phyloP scores from a whole-genome alignment of 768 basidiomycete species.

The Dioszegia crocea region DNA sequence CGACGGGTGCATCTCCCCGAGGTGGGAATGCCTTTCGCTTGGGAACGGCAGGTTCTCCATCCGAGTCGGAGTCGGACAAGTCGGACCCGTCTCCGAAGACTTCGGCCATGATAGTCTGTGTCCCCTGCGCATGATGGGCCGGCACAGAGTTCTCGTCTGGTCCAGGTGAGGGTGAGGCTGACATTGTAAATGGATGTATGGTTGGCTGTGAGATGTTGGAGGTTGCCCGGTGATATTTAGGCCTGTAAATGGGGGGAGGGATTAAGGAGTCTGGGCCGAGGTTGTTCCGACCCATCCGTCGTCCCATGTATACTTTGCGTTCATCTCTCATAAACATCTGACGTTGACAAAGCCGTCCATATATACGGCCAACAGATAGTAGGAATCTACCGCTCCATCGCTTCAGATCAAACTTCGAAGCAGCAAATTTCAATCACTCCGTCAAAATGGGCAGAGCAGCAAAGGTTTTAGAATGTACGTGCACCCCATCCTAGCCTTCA shows the following conservation, averaged over 20 bases:
- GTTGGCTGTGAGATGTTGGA: too few species aligned
- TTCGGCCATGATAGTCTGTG: slow-evolving; percentile 17
- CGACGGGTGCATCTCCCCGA: slow-evolving; percentile 50
- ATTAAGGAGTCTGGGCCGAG: not conserved
- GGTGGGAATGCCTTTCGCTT: slow-evolving; percentile 16
- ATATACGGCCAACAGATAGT: too few species aligned
- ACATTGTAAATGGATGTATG: slow-evolving; percentile 52
- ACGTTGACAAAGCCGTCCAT: too few species aligned
- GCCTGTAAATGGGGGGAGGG: not conserved
- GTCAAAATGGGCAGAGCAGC: slow-evolving; percentile 13
- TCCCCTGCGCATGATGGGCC: not conserved
- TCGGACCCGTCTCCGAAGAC: slow-evolving; percentile 63
- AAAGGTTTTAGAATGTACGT: slow-evolving; percentile 13
- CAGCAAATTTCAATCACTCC: not conserved
- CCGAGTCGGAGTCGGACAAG: slow-evolving; percentile 59
- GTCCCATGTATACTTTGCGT: too few species aligned
- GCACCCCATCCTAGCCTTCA: too few species aligned
- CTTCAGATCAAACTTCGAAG: not conserved
- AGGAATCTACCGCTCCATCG: too few species aligned
- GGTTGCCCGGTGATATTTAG: too few species aligned
- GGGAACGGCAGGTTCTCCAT: slow-evolving; percentile 6
- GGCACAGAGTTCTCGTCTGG: not conserved
- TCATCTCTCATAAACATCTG: too few species aligned
- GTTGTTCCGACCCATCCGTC: too few species aligned
- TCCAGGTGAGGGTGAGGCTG: slow-evolving; percentile 69